Evolutionary conservation across 306 rosid species (phyloP).

Genomic region (Pyrus communis): DNA sequence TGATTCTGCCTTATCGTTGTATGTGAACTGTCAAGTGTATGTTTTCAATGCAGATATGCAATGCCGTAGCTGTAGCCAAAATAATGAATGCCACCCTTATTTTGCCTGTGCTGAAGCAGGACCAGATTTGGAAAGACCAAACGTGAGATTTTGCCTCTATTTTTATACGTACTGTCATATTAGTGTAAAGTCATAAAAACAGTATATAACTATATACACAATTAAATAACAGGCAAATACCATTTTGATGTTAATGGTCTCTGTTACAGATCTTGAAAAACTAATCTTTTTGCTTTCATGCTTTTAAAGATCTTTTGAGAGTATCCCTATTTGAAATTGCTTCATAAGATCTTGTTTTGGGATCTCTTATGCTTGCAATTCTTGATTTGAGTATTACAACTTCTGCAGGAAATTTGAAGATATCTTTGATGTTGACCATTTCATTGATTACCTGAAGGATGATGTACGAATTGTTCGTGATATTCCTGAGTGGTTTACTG

Average conservation of each 20-base stretch:
- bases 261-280: not conserved
- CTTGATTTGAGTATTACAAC: conserved; percentile 1
- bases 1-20: not conserved
- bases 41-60: conserved; percentile 74
- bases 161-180: not conserved
- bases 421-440: conserved; percentile 95
- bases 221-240: not conserved
- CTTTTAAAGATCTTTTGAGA: not conserved
- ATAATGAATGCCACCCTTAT: conserved; percentile 95
- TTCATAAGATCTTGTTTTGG: not conserved
- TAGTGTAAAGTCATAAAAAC: not conserved
- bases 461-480: conserved; percentile 93
- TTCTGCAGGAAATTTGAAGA: conserved; percentile 92
- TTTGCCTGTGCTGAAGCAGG: conserved; percentile 95
- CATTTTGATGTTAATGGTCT: not conserved
- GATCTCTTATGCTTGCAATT: conserved; percentile 1
- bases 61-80: conserved; percentile 98
- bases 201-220: not conserved
- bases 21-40: not conserved
- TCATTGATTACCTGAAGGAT: conserved; percentile 88
- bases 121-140: conserved; percentile 98
- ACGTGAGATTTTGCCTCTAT: conserved; percentile 52
- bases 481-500: conserved; percentile 96
- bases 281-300: not conserved
- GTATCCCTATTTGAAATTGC: not conserved